Conservation (phyloP, 2,329 filamentous ascomycete genomes). For the Myriosclerotinia curreyana region DNA sequence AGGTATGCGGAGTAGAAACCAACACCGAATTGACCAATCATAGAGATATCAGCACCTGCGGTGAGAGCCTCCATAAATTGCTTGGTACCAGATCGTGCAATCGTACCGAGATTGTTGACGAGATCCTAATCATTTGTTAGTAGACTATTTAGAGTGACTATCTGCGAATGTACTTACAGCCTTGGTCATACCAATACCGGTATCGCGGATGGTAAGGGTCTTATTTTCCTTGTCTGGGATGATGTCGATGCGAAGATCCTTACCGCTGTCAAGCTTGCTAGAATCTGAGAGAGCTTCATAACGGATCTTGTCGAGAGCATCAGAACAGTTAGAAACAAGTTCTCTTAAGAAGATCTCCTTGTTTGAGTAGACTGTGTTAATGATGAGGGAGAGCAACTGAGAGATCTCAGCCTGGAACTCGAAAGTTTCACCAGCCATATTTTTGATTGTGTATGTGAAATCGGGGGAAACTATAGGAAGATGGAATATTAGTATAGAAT, state of each 20-base stretch:
- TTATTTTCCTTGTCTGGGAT: conserved; percentile 97
- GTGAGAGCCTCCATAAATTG: conserved; percentile 99
- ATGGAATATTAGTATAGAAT: conserved; percentile 3
- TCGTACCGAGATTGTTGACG: conserved; percentile 99
- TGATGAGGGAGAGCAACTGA: conserved; percentile 99
- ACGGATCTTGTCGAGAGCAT: conserved; percentile 99
- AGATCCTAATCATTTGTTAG: conserved; percentile 67
- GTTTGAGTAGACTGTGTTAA: conserved; percentile 99
- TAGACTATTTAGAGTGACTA: conserved; percentile 17
- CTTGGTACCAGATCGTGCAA: conserved; percentile 98
- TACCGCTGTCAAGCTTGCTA: conserved; percentile 93
- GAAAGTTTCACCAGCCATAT: conserved; percentile 89
- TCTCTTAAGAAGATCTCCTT: conserved; percentile 99
- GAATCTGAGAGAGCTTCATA: conserved; percentile 98
- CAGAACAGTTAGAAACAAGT: conserved; percentile 95
- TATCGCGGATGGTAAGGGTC: conserved; percentile 95
- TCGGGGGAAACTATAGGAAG: conserved; percentile 18
- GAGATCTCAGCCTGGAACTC: conserved; percentile 99
- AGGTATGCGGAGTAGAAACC: conserved; percentile 99
- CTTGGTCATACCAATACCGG: conserved; percentile 99
- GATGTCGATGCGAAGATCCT: conserved; percentile 98
- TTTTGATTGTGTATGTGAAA: conserved; percentile 44
- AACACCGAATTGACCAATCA: conserved; percentile 99
- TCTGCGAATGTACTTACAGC: conserved; percentile 65
- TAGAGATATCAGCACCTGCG: conserved; percentile 97